Evolutionary conservation across 805 yeast genomes (phyloP), one percentile per base, ranked within the genome.

Genomic region (Cephaloascus albidus): DNA sequence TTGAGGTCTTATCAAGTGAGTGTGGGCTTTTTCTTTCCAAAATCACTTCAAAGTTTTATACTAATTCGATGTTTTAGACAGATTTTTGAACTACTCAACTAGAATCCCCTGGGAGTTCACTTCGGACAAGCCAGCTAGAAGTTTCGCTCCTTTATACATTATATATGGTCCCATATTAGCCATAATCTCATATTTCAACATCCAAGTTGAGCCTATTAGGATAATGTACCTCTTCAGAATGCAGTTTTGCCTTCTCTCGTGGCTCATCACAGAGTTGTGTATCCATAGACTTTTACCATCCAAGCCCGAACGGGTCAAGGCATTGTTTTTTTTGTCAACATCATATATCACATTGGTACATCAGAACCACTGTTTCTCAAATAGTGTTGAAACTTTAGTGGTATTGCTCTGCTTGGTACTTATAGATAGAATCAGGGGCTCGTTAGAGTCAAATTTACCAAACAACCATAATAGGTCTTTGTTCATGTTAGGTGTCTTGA

Each of bases 311-410:
- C 38, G 60, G 17, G 38, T 60, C 14, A 62, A 60, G 38, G 74
- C 76, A 1, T 49, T 70, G 2, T 66, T 70, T 39, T 73, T 75
- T 45, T 58, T 62, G n/a, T 70, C 65, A 59, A 67, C 78, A 1
- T 70, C 77, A 4, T 90, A 85, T 52, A 70, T 87, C 26, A 80
- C 95, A 0, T 68, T 86, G 64, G 76, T 81, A 0, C 80, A 80
- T 50, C 97, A 93, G 53, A 68, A 85, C 0, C 97, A 88, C 53
- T 78, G 94, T 1, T 85, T 93, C 50, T 85, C 96, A n/a, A 93
- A 93, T 54, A 75, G 88, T 18, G 52, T 85, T 2, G 99, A 93
- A 55, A 82, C 85, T 31, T 55, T 61, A 40, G 53, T 82, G 33
- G 61, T 83, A 8, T 47, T 81, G 17, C 54, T 73, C 47, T 54